Conservation (phyloP, 441 rosid genomes). For the Rhodomyrtus psidioides region DNA sequence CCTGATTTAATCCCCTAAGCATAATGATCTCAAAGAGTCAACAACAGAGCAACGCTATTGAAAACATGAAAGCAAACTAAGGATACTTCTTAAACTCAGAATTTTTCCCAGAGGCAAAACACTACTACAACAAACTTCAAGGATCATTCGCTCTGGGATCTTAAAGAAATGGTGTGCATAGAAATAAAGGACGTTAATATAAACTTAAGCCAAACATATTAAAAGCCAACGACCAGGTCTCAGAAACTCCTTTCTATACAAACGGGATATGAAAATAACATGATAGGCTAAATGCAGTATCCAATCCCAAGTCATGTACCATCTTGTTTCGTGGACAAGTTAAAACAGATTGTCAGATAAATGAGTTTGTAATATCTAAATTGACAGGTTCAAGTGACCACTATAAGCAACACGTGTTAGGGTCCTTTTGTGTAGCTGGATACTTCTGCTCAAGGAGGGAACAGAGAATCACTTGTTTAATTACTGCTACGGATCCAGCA, state of each 20-base stretch:
- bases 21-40: neutral
- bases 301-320: neutral
- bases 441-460: neutral
- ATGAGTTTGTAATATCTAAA: neutral
- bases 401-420: neutral
- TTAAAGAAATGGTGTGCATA: neutral
- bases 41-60: neutral
- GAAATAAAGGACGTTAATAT: neutral
- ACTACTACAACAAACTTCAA: neutral
- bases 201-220: neutral
- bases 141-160: neutral
- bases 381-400: neutral
- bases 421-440: neutral
- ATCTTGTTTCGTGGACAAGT: neutral
- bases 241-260: neutral
- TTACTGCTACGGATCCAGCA: neutral
- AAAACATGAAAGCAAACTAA: neutral
- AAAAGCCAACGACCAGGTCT: neutral
- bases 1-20: neutral
- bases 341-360: neutral
- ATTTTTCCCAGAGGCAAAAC: neutral
- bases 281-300: neutral
- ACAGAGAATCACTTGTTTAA: neutral
- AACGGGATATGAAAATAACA: neutral
- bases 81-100: neutral